phyloP scores from a whole-genome alignment of 2,329 filamentous ascomycete genomes.

The Beauveria varroae region DNA sequence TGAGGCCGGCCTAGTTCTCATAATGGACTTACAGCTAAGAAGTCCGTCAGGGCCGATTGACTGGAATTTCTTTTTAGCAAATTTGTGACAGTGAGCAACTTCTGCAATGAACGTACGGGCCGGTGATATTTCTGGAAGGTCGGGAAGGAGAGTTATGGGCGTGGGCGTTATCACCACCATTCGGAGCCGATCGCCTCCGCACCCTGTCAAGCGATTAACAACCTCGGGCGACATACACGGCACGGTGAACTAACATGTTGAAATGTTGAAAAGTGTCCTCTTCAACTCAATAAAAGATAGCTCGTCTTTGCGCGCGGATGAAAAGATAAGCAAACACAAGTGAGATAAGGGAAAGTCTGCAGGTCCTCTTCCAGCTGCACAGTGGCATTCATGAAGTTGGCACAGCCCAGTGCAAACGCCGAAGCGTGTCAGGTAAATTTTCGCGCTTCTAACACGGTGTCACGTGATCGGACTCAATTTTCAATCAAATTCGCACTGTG shows the following conservation, averaged over 20 bases:
- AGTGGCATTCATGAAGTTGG: not conserved
- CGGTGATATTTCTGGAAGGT: slow-evolving; percentile 27
- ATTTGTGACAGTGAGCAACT: slow-evolving; percentile 10
- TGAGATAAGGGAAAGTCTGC: not conserved
- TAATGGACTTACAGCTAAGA: slow-evolving; percentile 35
- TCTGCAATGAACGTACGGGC: slow-evolving; percentile 26
- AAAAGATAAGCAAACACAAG: not conserved
- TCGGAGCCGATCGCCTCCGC: slow-evolving; percentile 10
- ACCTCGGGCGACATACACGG: not conserved
- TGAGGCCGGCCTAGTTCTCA: not conserved
- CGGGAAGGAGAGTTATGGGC: slow-evolving; percentile 15
- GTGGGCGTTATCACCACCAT: not conserved
- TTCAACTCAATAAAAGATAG: not conserved
- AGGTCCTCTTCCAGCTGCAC: not conserved
- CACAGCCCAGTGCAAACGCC: slow-evolving; percentile 16
- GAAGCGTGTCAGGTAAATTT: slow-evolving; percentile 5
- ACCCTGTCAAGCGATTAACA: slow-evolving; percentile 13
- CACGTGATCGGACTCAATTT: slow-evolving; percentile 20
- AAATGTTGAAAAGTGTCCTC: not conserved
- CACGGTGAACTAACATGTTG: slow-evolving; percentile 5
- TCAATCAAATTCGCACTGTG: slow-evolving; percentile 16
- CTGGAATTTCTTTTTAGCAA: slow-evolving; percentile 17
- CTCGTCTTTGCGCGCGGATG: not conserved
- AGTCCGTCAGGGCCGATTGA: slow-evolving; percentile 48
- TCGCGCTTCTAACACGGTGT: slow-evolving; percentile 27